Base-by-base conservation (phyloP, 805 yeast genomes). In the Starmerella apis region DNA sequence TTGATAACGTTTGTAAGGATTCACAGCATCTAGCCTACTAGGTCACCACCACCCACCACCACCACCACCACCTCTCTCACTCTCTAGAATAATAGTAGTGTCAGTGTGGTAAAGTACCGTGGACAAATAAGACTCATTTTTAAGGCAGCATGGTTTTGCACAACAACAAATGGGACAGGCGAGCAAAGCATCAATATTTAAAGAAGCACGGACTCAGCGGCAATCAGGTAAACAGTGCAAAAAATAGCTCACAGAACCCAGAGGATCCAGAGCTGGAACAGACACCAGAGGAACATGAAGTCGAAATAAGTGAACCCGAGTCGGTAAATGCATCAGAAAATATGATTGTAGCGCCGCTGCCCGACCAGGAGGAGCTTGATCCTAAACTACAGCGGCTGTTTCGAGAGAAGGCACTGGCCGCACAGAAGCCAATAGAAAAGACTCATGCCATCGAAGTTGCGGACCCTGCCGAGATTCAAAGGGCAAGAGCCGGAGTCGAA, bases 131-230 rank as follows among this genome's bases (percentile, higher is more conserved):
- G n/a, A n/a, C n/a, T n/a, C n/a, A n/a, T n/a, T n/a, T n/a, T n/a
- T n/a, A n/a, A n/a, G n/a, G n/a, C n/a, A n/a, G 31, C 13, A 75
- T 75, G 79, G 79, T 75, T 8, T 59, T 75, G 41, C 78, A 75
- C 57, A 74, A 75, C 56, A 73, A 67, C 48, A 75, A 75, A 59
- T 75, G 79, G 79, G 76, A 75, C 52, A 63, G 67, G 33, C 68
- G 66, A 42, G 75, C 77, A 7, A 73, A 71, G 47, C 53, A 56
- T 25, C 61, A 65, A 9, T 72, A 73, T 49, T 55, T 68, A 59
- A 60, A 65, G 28, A 75, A 75, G 56, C 78, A 74, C 53, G 72
- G 72, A 1, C 48, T 64, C 9, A 38, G 37, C 11, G 41, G 53
- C 4, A 48, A 37, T 7, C 47, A 36, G n/a, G 49, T 27, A 9